A percentile compares a stretch with the other conserved stretches of the same genome.
phyloP scores from a whole-genome alignment of 108 stramenopile species.

The Nannochloropsis gaditana region DNA sequence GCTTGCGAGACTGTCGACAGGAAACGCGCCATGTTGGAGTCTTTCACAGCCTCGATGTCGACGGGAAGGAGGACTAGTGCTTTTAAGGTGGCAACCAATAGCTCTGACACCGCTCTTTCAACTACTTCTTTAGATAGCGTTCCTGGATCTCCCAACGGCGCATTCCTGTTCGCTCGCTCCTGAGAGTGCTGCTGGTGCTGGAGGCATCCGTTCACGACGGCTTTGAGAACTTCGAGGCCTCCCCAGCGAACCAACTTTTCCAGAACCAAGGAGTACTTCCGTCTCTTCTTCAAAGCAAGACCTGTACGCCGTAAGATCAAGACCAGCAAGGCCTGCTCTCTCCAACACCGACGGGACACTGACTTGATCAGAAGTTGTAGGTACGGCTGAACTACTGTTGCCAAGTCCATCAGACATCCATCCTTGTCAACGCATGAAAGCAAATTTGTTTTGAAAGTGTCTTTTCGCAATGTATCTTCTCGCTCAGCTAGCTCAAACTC shows the following conservation, averaged over 20 bases:
- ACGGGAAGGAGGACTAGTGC: not conserved
- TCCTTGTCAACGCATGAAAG: not conserved
- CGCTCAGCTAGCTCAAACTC: not conserved
- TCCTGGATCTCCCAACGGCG: not conserved
- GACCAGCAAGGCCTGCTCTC: not conserved
- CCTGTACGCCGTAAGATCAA: not conserved
- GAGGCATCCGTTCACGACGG: not conserved
- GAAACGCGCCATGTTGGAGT: conserved; percentile 6
- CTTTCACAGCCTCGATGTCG: conserved; percentile 13
- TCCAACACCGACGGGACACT: not conserved
- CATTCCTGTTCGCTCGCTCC: not conserved
- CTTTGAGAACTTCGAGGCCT: not conserved
- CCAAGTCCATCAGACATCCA: not conserved
- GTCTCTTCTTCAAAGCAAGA: not conserved
- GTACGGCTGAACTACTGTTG: not conserved
- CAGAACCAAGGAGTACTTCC: not conserved
- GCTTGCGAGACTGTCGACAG: not conserved
- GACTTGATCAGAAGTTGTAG: conserved; percentile 11
- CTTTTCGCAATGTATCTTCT: not conserved
- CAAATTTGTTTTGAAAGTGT: not conserved
- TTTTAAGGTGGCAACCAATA: not conserved
- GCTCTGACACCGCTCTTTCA: not conserved
- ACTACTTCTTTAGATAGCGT: not conserved
- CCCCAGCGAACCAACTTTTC: conserved; percentile 12
- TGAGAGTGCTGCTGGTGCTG: not conserved